Evolutionary conservation across 1,139 yeast species (phyloP).

Genomic region (Ashbya aceris): DNA sequence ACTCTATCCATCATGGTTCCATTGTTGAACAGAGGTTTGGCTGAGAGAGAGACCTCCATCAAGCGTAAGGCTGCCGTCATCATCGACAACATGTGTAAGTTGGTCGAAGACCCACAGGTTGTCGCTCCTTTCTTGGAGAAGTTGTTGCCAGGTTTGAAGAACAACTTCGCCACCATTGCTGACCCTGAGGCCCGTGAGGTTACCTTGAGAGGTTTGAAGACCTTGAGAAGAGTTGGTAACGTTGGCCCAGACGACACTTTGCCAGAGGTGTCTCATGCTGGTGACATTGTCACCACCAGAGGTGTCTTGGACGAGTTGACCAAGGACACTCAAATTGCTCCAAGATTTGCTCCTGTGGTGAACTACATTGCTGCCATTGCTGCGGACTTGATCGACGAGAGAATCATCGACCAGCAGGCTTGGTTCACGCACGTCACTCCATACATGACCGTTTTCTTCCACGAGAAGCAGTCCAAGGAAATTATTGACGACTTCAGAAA

Average conservation of each 20-base stretch:
- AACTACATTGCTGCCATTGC: conserved; percentile 90
- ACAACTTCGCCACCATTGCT: conserved; percentile 91
- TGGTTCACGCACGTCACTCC: conserved; percentile 88
- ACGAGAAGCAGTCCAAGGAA: conserved; percentile 85
- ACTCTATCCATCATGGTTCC: conserved; percentile 99
- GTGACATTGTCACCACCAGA: conserved; percentile 85
- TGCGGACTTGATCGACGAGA: conserved; percentile 98
- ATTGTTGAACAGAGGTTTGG: conserved; percentile 96
- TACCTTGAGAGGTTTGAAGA: conserved; percentile 91
- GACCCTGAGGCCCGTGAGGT: conserved; percentile 99
- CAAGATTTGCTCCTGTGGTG: conserved; percentile 70
- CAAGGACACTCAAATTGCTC: conserved; percentile 52
- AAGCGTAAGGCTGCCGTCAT: conserved; percentile 99
- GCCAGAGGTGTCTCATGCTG: conserved; percentile 97
- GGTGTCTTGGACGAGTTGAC: conserved; percentile 69
- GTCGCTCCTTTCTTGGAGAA: conserved; percentile 97
- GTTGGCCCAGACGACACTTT: conserved; percentile 79
- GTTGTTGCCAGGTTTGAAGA: conserved; percentile 91
- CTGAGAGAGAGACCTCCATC: conserved; percentile 98
- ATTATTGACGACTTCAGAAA: conserved; percentile 91
- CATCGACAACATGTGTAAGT: conserved; percentile 99
- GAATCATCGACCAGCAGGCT: conserved; percentile 84
- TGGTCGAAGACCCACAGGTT: conserved; percentile 99
- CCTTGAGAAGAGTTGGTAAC: conserved; percentile 98
- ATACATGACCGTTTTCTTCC: conserved; percentile 91